Base-by-base conservation (phyloP, 371 early-diverging fungal genomes). In the Choanephora cucurbitarum region DNA sequence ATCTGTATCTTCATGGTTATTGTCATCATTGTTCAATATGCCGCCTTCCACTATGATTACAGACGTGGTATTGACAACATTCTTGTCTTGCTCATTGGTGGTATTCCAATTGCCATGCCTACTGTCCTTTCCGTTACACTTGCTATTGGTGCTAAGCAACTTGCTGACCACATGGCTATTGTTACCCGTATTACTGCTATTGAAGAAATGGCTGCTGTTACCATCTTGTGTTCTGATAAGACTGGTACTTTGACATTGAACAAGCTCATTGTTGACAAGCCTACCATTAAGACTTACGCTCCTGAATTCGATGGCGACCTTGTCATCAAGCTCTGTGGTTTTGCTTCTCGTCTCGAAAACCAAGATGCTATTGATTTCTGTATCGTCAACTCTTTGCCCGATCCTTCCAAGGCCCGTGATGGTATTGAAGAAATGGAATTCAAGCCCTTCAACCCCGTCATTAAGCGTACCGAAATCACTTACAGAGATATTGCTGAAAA, bases 171-270 rank as follows among this genome's bases (percentile, higher is more conserved):
- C 75, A 91, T 90, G 68, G 95, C 94, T 14, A 93, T 96, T 58
- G 95, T 95, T 33, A 85, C 93, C 22, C 87, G 87, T 48, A 84
- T 95, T 54, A 84, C 90, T 46, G 88, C 88, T 40, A 91, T 95
- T 54, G 97, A 97, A 75, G 92, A 92, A 60, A 83, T 97, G 68
- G 96, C 95, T n/a, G 91, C 92, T 64, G 92, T 92, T 40, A 87
- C 87, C 46, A 90, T 95, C 47, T 90, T 97, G 61, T 95, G 95
- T 80, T 90, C 93, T 10, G 97, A 96, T 81, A 97, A 97, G 83
- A 97, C 97, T 14, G 97, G 97, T 49, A 97, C 97, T 17, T 80
- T 97, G 62, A 97, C 97, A 33, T 84, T 92, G 57, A 95, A 94
- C 82, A 89, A 92, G 77, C 84, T 95, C 70, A 84, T 79, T 65